Evolutionary conservation across 768 basidiomycete genomes (phyloP).

Genomic region (Hygrophorus pudorinus): DNA sequence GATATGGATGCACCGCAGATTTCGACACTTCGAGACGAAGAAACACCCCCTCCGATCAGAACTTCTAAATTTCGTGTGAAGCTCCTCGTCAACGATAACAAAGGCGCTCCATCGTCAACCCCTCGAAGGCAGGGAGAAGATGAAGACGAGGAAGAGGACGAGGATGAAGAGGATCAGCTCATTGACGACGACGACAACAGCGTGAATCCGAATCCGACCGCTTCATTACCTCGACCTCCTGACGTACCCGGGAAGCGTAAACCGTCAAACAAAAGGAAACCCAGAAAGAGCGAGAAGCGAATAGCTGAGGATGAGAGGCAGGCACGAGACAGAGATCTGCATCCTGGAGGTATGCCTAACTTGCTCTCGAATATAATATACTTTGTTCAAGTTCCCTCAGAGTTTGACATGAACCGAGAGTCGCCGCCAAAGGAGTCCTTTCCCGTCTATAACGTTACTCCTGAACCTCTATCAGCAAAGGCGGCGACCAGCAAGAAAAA

Average conservation of each 20-base stretch:
- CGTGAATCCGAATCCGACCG: slow-evolving; percentile 21
- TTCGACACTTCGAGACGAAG: slow-evolving; percentile 66
- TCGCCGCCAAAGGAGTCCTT: slow-evolving; percentile 13
- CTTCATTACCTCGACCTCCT: slow-evolving; percentile 12
- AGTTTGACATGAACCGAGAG: slow-evolving; percentile 26
- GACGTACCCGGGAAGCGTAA: slow-evolving; percentile 40
- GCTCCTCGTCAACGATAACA: slow-evolving; percentile 36
- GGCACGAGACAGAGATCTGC: slow-evolving; percentile 29
- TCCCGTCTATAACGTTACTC: neutral
- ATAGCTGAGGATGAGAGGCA: slow-evolving; percentile 35
- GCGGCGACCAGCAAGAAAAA: slow-evolving; percentile 37
- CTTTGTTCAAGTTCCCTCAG: slow-evolving; percentile 17
- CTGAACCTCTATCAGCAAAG: neutral
- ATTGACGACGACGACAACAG: slow-evolving; percentile 58
- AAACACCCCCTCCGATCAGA: slow-evolving; percentile 47
- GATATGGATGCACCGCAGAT: slow-evolving; percentile 80
- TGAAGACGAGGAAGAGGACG: slow-evolving; percentile 52
- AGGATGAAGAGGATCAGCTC: slow-evolving; percentile 71
- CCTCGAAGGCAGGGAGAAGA: slow-evolving; percentile 10
- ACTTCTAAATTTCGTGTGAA: slow-evolving; percentile 38
- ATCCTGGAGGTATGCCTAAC: neutral
- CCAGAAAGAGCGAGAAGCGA: slow-evolving; percentile 35
- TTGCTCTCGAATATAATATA: neutral
- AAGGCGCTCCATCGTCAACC: slow-evolving; percentile 9
- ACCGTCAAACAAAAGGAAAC: slow-evolving; percentile 37